Conservation (phyloP, 1,139 yeast species). For the Yamadazyma oceani region DNA sequence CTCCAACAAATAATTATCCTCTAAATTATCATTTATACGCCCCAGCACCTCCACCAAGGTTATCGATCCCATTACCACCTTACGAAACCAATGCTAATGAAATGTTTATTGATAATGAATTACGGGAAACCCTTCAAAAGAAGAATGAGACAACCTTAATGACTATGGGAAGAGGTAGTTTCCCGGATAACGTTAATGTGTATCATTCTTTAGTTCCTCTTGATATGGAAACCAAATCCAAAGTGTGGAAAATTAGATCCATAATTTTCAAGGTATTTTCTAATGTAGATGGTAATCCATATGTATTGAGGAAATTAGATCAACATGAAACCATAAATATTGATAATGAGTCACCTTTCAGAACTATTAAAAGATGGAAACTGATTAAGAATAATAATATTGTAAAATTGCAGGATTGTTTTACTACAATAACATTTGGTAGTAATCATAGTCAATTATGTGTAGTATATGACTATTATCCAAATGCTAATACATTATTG, state of each 20-base stretch:
- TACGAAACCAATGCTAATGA: conserved; percentile 70
- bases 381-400: conserved; percentile 56
- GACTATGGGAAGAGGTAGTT: conserved; percentile 52
- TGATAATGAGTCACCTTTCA: conserved; percentile 53
- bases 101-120: conserved; percentile 69
- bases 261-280: conserved; percentile 79
- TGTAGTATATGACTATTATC: conserved; percentile 43
- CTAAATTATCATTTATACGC: conserved; percentile 88
- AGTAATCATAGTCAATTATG: conserved; percentile 53
- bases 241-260: conserved; percentile 60
- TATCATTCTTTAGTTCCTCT: conserved; percentile 88
- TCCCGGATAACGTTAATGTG: conserved; percentile 76
- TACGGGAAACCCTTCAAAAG: conserved; percentile 70
- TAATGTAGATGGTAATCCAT: conserved; percentile 74
- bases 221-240: conserved; percentile 57
- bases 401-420: conserved; percentile 74
- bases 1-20: conserved; percentile 45
- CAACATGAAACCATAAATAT: conserved; percentile 46
- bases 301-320: conserved; percentile 74
- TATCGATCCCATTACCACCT: conserved; percentile 57
- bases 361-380: conserved; percentile 43
- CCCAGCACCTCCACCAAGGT: conserved; percentile 81
- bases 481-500: conserved; percentile 29
- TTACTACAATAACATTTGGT: conserved; percentile 85
- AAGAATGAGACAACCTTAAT: conserved; percentile 83